A percentile compares a stretch with the other conserved stretches of the same genome.
These are phyloP conservation scores for Mycena chlorophos DNA, from an alignment of 768 basidiomycete genomes.

Conservation along the genomic window DNA sequence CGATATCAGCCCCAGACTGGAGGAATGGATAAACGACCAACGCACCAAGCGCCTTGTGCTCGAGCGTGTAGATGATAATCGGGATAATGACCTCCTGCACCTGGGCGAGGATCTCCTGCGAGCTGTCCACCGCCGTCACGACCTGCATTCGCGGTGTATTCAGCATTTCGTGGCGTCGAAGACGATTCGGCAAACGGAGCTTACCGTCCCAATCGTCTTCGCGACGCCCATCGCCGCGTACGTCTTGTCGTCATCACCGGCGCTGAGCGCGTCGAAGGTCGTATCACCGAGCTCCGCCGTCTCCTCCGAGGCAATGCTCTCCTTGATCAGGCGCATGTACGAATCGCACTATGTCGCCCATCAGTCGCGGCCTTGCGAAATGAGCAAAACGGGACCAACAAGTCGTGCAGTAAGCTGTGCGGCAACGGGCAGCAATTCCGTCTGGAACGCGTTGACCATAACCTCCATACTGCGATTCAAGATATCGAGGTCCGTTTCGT, in stretches of 20 bases:
- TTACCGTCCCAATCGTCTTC: conserved; percentile 79
- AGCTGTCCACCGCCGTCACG: conserved; percentile 69
- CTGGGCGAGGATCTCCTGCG: conserved; percentile 72
- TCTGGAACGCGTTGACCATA: conserved; percentile 84
- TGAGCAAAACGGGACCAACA: conserved; percentile 42
- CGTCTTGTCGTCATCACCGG: conserved; percentile 80
- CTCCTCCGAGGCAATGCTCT: conserved; percentile 59
- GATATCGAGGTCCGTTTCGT: conserved; percentile 87
- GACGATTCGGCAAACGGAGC: conserved; percentile 24
- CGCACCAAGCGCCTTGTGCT: conserved; percentile 75
- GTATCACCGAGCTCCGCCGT: conserved; percentile 42
- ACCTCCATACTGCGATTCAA: conserved; percentile 81
- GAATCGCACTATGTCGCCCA: conserved; percentile 62
- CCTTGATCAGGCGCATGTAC: conserved; percentile 75
- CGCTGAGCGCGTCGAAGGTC: conserved; percentile 57
- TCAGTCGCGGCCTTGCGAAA: not conserved
- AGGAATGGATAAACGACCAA: conserved; percentile 3
- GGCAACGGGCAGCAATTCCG: conserved; percentile 82
- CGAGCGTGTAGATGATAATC: conserved; percentile 72
- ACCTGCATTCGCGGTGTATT: conserved; percentile 48
- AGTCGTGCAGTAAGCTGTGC: conserved; percentile 76
- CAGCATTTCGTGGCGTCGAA: not conserved
- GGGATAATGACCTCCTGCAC: conserved; percentile 83
- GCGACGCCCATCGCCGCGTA: conserved; percentile 86
- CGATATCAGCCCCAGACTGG: not conserved